Conservation (phyloP, 129 eudicot genomes). For the Tanacetum coccineum region DNA sequence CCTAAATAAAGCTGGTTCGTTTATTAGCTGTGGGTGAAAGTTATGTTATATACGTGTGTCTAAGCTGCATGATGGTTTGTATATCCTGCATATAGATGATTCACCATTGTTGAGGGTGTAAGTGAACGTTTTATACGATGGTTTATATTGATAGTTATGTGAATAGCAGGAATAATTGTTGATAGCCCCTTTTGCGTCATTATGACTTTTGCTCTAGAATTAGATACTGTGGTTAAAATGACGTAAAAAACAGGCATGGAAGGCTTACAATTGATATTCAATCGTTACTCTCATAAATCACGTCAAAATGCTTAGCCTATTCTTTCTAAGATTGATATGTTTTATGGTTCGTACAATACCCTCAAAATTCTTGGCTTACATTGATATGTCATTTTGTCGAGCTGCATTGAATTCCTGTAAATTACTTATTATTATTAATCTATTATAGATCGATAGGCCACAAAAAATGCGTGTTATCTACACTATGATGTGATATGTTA, state of each 20-base stretch:
- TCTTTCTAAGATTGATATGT: not conserved
- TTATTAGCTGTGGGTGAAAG: slow-evolving; percentile 7
- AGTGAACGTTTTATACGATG: not conserved
- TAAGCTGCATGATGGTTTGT: slow-evolving; percentile 13
- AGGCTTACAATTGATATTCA: not conserved
- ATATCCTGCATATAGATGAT: slow-evolving; percentile 1
- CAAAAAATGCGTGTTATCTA: slow-evolving; percentile 26
- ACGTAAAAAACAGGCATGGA: not conserved
- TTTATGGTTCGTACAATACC: not conserved
- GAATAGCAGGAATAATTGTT: slow-evolving; percentile 13
- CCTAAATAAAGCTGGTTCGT: slow-evolving; percentile 14
- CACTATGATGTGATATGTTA: slow-evolving; percentile 19
- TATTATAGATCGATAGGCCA: not conserved
- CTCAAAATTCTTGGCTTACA: slow-evolving; percentile 19
- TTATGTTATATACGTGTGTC: slow-evolving; percentile 8
- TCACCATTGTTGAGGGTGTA: slow-evolving; percentile 12
- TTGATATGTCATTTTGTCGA: slow-evolving; percentile 37
- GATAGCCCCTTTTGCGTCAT: not conserved
- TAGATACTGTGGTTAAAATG: not conserved
- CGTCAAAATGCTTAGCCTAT: not conserved
- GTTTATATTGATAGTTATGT: slow-evolving; percentile 12
- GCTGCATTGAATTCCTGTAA: slow-evolving; percentile 31
- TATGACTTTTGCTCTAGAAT: not conserved
- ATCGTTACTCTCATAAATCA: not conserved
- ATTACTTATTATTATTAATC: slow-evolving; percentile 10